Base-by-base conservation (phyloP, 2,329 filamentous ascomycete species). In the Huntiella omanensis region DNA sequence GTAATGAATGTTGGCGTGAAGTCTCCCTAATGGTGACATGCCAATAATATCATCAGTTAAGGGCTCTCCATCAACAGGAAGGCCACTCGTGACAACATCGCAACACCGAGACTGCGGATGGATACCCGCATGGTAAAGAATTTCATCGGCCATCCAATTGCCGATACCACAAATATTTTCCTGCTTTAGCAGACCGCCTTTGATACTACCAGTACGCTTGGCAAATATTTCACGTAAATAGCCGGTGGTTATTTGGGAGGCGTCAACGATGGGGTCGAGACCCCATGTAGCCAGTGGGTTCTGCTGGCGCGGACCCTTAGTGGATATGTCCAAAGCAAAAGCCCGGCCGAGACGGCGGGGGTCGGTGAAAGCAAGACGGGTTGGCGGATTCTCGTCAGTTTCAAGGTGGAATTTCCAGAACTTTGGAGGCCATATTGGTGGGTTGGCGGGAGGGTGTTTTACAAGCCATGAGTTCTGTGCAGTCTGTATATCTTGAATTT, bases 101-200 rank as follows among this genome's bases (percentile, higher is more conserved):
- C 95, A 79, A 61, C 80, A 85, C 62, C 92, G 92, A 58, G 94
- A 85, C 59, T 95, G 88, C 0, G 91, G 91, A 54, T 98, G 88
- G 12, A 96, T 71, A 43, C 73, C 77, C 4, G 91, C 82, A 54
- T 96, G 80, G 56, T 87, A 98, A 44, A 98, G 66, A 5, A 94
- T 79, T 60, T 98, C 91, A 57, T 98, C 91, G 1, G 80, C 86
- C 46, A 98, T 88, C 88, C 88, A 98, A 58, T 96, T 96, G 0
- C 91, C 91, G 51, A 98, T 83, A 5, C 91, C 91, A 55, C 83
- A 91, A 51, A 96, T 82, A 58, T 82, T 82, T 13, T 76, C 71
- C 61, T 98, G 91, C 57, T 96, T 84, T 3, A 96, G 69, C 10
- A 98, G 65, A 15, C 95, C 67, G 0, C 86, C 83, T 59, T 96